Evolutionary conservation across 106 monocot species (phyloP).

Genomic region (Alisma plantagoaquatica): DNA sequence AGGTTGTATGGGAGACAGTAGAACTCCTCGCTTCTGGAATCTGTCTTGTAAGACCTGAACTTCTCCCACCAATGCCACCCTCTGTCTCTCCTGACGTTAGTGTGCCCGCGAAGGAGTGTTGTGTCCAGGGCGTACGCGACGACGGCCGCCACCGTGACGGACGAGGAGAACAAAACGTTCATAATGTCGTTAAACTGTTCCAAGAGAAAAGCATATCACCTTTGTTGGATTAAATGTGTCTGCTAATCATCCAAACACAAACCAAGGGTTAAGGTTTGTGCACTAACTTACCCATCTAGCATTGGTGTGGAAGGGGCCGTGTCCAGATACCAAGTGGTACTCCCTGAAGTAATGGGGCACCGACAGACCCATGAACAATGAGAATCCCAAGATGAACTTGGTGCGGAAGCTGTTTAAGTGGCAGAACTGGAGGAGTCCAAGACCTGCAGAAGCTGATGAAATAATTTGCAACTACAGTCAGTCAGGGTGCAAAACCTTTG

Average conservation of each 20-base stretch:
- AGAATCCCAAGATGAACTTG: slow-evolving; percentile 26
- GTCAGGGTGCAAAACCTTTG: too few species aligned
- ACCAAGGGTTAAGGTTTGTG: too few species aligned
- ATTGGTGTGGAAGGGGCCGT: slow-evolving; percentile 58
- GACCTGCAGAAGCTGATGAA: too few species aligned
- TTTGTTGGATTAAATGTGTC: too few species aligned
- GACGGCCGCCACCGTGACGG: slow-evolving; percentile 52
- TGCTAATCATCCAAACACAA: too few species aligned
- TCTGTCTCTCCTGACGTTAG: slow-evolving; percentile 41
- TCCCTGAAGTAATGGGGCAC: slow-evolving; percentile 34
- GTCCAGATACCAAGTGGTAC: slow-evolving; percentile 37
- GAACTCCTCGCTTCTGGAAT: slow-evolving; percentile 72
- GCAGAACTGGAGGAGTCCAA: slow-evolving; percentile 23
- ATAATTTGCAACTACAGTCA: too few species aligned
- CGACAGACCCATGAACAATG: slow-evolving; percentile 17
- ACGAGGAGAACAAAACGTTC: slow-evolving; percentile 79
- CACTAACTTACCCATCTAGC: slow-evolving; percentile 57
- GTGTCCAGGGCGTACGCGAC: slow-evolving; percentile 68
- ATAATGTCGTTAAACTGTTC: slow-evolving; percentile 91
- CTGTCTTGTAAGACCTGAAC: slow-evolving; percentile 52
- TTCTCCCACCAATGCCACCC: slow-evolving; percentile 91
- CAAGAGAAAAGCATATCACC: slow-evolving; percentile 1
- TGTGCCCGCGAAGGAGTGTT: slow-evolving; percentile 28
- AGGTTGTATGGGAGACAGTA: slow-evolving; percentile 80
- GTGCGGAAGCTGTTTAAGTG: slow-evolving; percentile 21